Percentiles rank a stretch among this genome's conserved stretches.
phyloP scores from a whole-genome alignment of 2,329 filamentous ascomycete genomes.

The Aureobasidium pullulans region DNA sequence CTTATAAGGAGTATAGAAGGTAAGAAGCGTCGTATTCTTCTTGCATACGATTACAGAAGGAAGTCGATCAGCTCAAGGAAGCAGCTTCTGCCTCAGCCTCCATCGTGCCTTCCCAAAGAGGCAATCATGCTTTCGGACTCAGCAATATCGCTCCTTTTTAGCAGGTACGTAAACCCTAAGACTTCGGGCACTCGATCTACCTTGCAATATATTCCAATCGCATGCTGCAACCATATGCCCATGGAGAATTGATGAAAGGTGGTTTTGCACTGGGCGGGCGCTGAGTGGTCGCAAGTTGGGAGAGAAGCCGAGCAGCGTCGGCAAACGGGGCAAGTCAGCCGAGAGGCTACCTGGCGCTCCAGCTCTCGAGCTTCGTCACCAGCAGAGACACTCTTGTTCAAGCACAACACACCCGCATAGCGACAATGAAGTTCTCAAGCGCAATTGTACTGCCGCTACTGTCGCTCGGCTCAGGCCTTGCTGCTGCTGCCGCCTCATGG shows the following conservation, averaged over 20 bases:
- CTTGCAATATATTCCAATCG: background rate
- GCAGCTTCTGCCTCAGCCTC: background rate
- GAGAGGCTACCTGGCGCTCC: constrained; percentile 2
- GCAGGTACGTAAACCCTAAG: background rate
- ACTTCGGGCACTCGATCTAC: background rate
- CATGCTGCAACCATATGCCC: background rate
- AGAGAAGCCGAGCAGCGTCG: background rate
- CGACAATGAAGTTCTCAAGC: constrained; percentile 23
- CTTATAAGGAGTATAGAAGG: background rate
- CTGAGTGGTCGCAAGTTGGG: background rate
- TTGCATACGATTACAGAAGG: background rate
- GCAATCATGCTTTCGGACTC: background rate
- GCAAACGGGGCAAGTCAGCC: background rate
- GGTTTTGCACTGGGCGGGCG: too few relatives aligned
- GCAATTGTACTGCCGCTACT: constrained; percentile 18
- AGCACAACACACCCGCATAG: background rate
- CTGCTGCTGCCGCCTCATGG: constrained; percentile 55
- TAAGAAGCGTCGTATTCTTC: background rate
- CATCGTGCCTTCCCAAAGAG: constrained; percentile 3
- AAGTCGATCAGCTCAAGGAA: background rate
- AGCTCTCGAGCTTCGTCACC: constrained; percentile 14
- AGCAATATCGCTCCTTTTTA: background rate
- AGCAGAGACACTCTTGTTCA: background rate
- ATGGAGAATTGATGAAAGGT: background rate
- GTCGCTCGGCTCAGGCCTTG: constrained; percentile 25